Evolutionary conservation across 164 flowering plant species (phyloP).

Genomic region (Dillenia turbinata): DNA sequence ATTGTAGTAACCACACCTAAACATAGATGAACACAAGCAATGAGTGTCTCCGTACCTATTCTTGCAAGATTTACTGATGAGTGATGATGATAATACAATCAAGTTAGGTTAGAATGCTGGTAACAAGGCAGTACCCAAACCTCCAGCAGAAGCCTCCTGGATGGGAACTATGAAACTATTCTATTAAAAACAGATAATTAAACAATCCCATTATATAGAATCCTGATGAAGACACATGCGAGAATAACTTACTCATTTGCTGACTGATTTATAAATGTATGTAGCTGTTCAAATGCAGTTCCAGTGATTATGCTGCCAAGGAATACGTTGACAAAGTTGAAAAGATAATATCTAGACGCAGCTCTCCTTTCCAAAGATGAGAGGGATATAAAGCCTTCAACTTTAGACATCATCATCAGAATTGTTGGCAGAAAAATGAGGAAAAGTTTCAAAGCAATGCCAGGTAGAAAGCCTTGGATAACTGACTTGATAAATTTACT

Average conservation of each 20-base stretch:
- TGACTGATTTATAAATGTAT: constrained; percentile 50
- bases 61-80: too few species aligned
- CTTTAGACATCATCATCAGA: constrained; percentile 84
- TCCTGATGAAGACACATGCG: too few species aligned
- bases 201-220: too few species aligned
- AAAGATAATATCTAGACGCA: constrained; percentile 72
- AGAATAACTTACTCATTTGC: constrained; percentile 52
- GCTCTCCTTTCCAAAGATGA: constrained; percentile 80
- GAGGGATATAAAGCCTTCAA: constrained; percentile 67
- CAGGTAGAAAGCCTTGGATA: constrained; percentile 82
- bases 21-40: too few species aligned
- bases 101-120: too few species aligned
- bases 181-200: too few species aligned
- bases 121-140: too few species aligned
- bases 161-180: too few species aligned
- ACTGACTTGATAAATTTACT: constrained; percentile 63
- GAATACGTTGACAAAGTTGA: constrained; percentile 74
- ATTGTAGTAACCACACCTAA: too few species aligned
- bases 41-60: too few species aligned
- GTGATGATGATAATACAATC: too few species aligned
- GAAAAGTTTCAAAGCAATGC: constrained; percentile 77
- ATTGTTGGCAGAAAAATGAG: constrained; percentile 79
- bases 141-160: too few species aligned
- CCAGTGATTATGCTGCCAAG: constrained; percentile 80
- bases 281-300: constrained; percentile 70